Percentiles rank a stretch among this genome's conserved stretches.
phyloP scores from a whole-genome alignment of 176 grass and related monocot species.

The Tillandsia fasciculata region DNA sequence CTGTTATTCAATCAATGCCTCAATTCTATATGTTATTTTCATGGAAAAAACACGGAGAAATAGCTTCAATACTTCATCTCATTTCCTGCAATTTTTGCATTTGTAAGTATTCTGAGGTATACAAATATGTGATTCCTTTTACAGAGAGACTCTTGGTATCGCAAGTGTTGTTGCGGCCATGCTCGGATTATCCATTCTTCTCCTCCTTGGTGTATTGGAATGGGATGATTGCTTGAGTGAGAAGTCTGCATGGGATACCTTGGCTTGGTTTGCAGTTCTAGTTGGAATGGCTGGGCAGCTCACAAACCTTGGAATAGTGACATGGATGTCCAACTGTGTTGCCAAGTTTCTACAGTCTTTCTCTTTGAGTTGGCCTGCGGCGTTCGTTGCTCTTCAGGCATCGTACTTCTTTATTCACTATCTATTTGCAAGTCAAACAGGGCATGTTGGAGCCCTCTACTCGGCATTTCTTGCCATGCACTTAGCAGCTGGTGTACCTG shows the following conservation, averaged over 20 bases:
- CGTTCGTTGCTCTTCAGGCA: constrained; percentile 60
- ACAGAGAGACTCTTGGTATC: constrained; percentile 56
- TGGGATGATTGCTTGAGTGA: constrained; percentile 90
- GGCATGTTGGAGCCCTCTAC: constrained; percentile 75
- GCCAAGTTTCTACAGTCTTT: constrained; percentile 55
- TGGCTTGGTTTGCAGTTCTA: constrained; percentile 76
- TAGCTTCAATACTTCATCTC: too few relatives aligned
- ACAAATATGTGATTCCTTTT: not conserved
- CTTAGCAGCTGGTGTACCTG: constrained; percentile 59
- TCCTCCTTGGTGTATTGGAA: constrained; percentile 67
- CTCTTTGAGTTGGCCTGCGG: constrained; percentile 59
- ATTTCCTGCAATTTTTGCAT: too few relatives aligned
- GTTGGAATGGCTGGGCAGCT: constrained; percentile 82
- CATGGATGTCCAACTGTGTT: constrained; percentile 76
- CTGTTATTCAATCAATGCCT: too few relatives aligned
- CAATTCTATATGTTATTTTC: too few relatives aligned
- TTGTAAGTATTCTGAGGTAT: too few relatives aligned
- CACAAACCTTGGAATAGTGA: constrained; percentile 67
- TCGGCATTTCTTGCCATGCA: constrained; percentile 86
- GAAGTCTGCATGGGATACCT: constrained; percentile 85
- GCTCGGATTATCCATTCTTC: constrained; percentile 87
- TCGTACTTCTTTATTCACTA: constrained; percentile 84
- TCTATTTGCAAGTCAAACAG: constrained; percentile 82
- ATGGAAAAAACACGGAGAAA: too few relatives aligned
- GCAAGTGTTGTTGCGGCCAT: constrained; percentile 78